Evolutionary conservation across 306 rosid species (phyloP), one percentile per base, ranked within the genome.

Genomic region (Acacia acuminata): DNA sequence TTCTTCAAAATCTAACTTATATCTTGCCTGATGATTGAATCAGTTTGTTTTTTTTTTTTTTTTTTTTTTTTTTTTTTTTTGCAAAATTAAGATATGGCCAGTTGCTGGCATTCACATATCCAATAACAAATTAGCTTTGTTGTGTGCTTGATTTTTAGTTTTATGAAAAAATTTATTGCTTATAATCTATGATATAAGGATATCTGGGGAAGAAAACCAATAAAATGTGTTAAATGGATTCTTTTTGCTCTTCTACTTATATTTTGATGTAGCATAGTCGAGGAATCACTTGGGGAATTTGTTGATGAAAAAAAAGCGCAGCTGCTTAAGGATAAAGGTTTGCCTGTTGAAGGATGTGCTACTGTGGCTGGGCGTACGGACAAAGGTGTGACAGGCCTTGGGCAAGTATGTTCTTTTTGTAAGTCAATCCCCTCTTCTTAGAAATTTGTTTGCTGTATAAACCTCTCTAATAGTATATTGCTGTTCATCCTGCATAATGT

Each of bases 321-420:
- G 65, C 82, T 79, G 82, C 90, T 95, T 70, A 82, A 82, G 81
- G 91, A 86, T 77, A 96, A 88, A 88, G 89, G 96, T 73, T 84
- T 92, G 69, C 97, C 96, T 4, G 22, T 94, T 70, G 94, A 93
- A 88, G 98, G 92, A 4, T 88, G 93, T 82, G 89, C 88, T 81
- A 4, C 53, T 72, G 99, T 96, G 81, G 99, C 99, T 30, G 99
- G 99, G 56, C 97, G 99, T 65, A 96, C 99, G 69, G 99, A 96
- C 91, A 96, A 96, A 83, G 99, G 98, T 58, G 99, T 96, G 48
- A 92, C 99, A 60, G 99, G 90, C 78, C 87, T 96, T 81, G 90
- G 83, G 78, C 99, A 96, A 92, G 96, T 93, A 79, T 96, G 98
- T 84, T 87, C 96, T 74, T 96, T 96, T 78, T 91, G 99, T 96